Base-by-base conservation (phyloP, 139 green algal genomes). In the Tetradesmus obliquus region DNA sequence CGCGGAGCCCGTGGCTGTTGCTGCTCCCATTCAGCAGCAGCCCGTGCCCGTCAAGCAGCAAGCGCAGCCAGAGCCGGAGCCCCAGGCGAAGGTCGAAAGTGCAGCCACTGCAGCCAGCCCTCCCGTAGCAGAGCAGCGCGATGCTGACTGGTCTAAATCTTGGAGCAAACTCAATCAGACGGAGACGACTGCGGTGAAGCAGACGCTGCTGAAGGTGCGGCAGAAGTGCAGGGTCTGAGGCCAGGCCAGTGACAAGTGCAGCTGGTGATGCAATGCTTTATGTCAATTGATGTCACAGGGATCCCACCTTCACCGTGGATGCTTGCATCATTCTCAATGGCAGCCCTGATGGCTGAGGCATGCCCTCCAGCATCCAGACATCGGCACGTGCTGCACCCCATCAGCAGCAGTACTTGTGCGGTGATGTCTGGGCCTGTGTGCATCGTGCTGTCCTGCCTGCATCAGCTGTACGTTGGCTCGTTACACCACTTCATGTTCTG, bases 121-220 rank as follows among this genome's bases (percentile, higher is more conserved):
- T 2, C 45, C 80, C 51, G 17, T 51, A 58, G 80, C 85, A 55
- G 85, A 57, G 76, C 45, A 19, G 10, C n/a, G 71, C 12, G 87
- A 84, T 9, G 54, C 19, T 22, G n/a, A 84, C n/a, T 74, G 69
- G 86, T 90, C 87, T 20, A 76, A 91, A 53, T 86, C 87, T 7
- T 85, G 72, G 87, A 66, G 87, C 71, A 84, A 76, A n/a, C 57
- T 91, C n/a, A 91, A 91, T 54, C 79, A 87, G 24, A 54, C 88
- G 19, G 88, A 91, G 58, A 81, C 79, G 19, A 55, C 55, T n/a
- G 92, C 89, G 5, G 93, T 95, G 22, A 92, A 95, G 55, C 79
- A 92, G 22, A 95, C 93, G 9, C 86, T 95, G 32, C 57, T 94
- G 12, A 94, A 94, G 93, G 93, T 94, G 79, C 17, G 91, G 7